These are phyloP conservation scores for Quercus tomentella DNA, from an alignment of 331 rosid species.

Conservation along the genomic window DNA sequence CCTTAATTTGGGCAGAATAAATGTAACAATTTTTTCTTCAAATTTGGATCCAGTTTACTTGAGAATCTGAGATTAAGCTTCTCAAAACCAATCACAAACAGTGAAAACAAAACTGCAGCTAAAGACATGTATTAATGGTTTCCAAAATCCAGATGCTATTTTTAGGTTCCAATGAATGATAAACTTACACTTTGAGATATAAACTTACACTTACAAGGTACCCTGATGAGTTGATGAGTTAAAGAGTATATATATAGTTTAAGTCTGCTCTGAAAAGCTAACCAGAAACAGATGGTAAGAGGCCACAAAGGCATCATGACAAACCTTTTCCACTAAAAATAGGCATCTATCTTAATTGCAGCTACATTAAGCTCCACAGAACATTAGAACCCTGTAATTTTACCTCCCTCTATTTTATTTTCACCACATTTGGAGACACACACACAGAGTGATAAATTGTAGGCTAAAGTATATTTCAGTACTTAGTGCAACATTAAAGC, in stretches of 20 bases:
- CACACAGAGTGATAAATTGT: neutral
- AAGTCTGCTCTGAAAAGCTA: neutral
- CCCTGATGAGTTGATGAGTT: neutral
- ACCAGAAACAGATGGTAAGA: neutral
- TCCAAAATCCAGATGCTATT: neutral
- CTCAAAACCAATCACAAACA: neutral
- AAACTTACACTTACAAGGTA: neutral
- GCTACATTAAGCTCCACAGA: too few relatives aligned
- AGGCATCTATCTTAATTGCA: neutral
- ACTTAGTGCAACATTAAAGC: neutral
- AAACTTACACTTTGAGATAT: neutral
- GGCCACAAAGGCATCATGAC: too few relatives aligned
- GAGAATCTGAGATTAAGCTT: neutral
- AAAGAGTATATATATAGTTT: neutral
- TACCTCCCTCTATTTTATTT: neutral
- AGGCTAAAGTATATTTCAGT: neutral
- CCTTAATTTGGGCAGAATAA: constrained; percentile 1
- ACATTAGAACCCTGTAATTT: neutral
- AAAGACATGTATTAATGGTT: neutral
- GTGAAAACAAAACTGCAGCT: neutral
- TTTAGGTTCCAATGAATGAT: too few relatives aligned
- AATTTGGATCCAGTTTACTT: neutral
- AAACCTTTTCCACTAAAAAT: neutral
- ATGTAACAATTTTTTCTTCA: neutral
- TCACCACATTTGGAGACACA: neutral